Evolutionary conservation across 2,329 filamentous ascomycete species (phyloP).

Genomic region (Beauveria bassiana): DNA sequence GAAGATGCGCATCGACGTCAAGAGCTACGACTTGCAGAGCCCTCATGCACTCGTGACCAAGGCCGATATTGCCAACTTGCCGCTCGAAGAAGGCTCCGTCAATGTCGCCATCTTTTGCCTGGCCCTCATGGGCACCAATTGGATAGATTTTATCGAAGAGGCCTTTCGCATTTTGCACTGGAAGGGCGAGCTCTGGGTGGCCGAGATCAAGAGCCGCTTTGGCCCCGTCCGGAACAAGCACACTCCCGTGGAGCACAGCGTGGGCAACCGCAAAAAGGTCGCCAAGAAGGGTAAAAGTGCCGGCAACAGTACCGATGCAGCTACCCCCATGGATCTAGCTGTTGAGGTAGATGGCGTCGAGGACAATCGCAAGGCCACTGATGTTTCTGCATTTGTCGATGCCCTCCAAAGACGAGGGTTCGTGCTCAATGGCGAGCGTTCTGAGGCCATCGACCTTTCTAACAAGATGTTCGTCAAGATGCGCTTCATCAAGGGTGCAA

Average conservation of each 20-base stretch:
- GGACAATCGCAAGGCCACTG: slow-evolving; percentile 63
- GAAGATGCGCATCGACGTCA: slow-evolving; percentile 64
- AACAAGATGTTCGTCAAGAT: slow-evolving; percentile 99
- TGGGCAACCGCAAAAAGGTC: slow-evolving; percentile 57
- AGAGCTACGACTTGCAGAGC: slow-evolving; percentile 81
- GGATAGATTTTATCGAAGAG: slow-evolving; percentile 94
- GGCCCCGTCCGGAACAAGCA: slow-evolving; percentile 31
- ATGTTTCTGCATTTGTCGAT: slow-evolving; percentile 79
- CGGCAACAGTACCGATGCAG: slow-evolving; percentile 39
- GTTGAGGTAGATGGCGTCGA: slow-evolving; percentile 65
- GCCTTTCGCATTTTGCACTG: slow-evolving; percentile 85
- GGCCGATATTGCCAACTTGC: slow-evolving; percentile 82
- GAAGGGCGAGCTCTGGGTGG: slow-evolving; percentile 94
- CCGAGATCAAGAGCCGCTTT: slow-evolving; percentile 94
- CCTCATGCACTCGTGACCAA: slow-evolving; percentile 70
- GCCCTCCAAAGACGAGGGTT: slow-evolving; percentile 77
- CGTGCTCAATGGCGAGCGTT: slow-evolving; percentile 60
- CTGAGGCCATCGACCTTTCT: slow-evolving; percentile 61
- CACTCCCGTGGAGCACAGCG: slow-evolving; percentile 55
- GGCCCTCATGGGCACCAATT: slow-evolving; percentile 98
- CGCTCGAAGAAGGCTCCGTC: slow-evolving; percentile 63
- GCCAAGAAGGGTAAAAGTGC: slow-evolving; percentile 41
- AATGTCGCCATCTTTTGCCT: slow-evolving; percentile 93
- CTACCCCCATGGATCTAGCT: slow-evolving; percentile 50
- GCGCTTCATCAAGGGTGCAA: slow-evolving; percentile 81